These are phyloP conservation scores for Verticillium klebahnii DNA, from an alignment of 2,329 filamentous ascomycete species.

Conservation along the genomic window DNA sequence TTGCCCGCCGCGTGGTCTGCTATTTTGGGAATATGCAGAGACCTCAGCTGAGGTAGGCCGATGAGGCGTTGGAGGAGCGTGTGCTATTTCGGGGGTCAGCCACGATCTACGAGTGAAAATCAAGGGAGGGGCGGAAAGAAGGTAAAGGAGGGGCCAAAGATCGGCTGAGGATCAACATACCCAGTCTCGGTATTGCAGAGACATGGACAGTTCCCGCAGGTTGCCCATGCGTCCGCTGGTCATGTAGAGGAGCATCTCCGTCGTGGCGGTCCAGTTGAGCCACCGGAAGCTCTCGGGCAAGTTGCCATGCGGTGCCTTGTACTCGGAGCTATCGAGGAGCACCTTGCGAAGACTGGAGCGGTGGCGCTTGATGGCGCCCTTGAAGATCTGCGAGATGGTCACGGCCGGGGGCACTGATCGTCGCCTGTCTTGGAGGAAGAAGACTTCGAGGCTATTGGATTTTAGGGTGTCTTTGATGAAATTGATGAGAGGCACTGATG, in stretches of 20 bases:
- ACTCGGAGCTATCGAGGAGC: conserved; percentile 65
- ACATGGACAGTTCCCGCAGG: conserved; percentile 66
- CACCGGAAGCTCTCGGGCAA: conserved; percentile 41
- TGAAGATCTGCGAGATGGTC: conserved; percentile 66
- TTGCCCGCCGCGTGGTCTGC: conserved; percentile 53
- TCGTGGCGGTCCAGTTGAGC: conserved; percentile 66
- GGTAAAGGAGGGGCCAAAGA: not conserved
- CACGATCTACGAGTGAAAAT: conserved; percentile 4
- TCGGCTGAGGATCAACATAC: conserved; percentile 39
- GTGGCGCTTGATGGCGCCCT: conserved; percentile 66
- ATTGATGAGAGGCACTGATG: conserved; percentile 62
- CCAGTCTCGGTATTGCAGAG: conserved; percentile 74
- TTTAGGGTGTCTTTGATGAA: conserved; percentile 75
- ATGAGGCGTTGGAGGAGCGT: conserved; percentile 73
- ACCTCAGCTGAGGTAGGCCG: conserved; percentile 63
- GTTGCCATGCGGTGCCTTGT: conserved; percentile 20
- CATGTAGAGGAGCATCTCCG: conserved; percentile 66
- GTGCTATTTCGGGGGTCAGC: conserved; percentile 47
- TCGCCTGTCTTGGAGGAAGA: conserved; percentile 68
- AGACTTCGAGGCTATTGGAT: conserved; percentile 72
- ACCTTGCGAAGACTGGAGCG: conserved; percentile 66
- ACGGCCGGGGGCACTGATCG: conserved; percentile 47
- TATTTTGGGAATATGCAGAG: conserved; percentile 66
- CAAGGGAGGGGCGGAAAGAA: not conserved
- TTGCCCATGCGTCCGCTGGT: conserved; percentile 72